phyloP scores from a whole-genome alignment of 768 basidiomycete genomes.

The Collybia sp. region DNA sequence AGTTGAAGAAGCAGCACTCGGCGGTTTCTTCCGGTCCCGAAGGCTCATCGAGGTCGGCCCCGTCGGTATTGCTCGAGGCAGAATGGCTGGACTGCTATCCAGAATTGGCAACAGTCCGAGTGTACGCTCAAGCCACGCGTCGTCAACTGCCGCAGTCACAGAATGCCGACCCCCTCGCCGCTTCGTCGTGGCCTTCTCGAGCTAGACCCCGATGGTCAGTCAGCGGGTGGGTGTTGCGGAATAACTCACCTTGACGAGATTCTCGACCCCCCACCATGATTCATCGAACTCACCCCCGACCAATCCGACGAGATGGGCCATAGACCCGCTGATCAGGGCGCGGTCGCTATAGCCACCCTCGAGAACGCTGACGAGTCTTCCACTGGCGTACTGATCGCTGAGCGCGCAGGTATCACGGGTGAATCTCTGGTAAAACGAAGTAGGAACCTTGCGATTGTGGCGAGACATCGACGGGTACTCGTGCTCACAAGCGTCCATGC shows the following conservation, averaged over 20 bases:
- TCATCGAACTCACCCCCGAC: constrained; percentile 29
- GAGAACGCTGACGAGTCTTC: constrained; percentile 80
- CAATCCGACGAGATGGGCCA: constrained; percentile 79
- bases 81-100: constrained; percentile 18
- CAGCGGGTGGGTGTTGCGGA: no score
- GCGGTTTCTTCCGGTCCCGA: constrained; percentile 9
- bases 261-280: constrained; percentile 63
- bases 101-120: constrained; percentile 43
- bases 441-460: constrained; percentile 85
- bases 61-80: not conserved
- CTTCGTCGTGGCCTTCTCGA: constrained; percentile 63
- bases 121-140: constrained; percentile 55
- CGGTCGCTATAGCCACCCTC: constrained; percentile 96
- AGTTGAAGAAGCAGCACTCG: constrained; percentile 6
- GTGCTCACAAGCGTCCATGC: constrained; percentile 93
- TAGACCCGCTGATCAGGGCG: constrained; percentile 76
- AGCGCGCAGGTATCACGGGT: constrained; percentile 65
- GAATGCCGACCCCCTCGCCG: constrained; percentile 46
- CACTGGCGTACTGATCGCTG: constrained; percentile 58
- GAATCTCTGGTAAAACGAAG: constrained; percentile 82
- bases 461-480: constrained; percentile 90
- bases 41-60: not conserved
- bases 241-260: constrained; percentile 47
- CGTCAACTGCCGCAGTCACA: constrained; percentile 18
- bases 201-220: constrained; percentile 25